These are phyloP conservation scores for Meripilus lineatus DNA, from an alignment of 1,284 basidiomycete genomes.

Conservation along the genomic window DNA sequence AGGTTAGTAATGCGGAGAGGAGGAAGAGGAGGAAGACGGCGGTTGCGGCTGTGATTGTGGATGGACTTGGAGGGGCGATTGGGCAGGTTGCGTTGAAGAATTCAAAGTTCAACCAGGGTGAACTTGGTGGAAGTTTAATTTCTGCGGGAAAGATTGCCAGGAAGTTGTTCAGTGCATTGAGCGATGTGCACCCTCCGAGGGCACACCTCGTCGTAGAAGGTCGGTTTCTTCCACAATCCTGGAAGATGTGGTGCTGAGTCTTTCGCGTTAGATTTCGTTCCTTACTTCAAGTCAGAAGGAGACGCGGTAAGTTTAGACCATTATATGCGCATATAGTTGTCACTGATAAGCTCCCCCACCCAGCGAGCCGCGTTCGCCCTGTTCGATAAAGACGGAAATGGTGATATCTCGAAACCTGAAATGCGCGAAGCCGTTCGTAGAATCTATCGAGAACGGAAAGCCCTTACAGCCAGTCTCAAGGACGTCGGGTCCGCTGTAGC, in stretches of 20 bases:
- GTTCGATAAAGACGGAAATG: conserved; percentile 83
- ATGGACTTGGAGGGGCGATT: conserved; percentile 65
- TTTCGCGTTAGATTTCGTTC: conserved; percentile 53
- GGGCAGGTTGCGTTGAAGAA: conserved; percentile 69
- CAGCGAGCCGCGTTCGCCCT: conserved; percentile 69
- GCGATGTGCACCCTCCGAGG: conserved; percentile 52
- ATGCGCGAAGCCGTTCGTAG: conserved; percentile 84
- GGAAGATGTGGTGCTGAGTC: background rate
- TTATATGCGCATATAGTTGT: background rate
- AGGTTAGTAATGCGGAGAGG: conserved; percentile 25
- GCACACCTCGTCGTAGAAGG: conserved; percentile 64
- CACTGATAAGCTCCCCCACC: background rate
- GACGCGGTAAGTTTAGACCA: conserved; percentile 63
- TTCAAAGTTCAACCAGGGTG: conserved; percentile 54
- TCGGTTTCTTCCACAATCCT: conserved; percentile 1
- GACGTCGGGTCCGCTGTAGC: conserved; percentile 69
- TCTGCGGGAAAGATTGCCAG: conserved; percentile 72
- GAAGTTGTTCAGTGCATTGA: conserved; percentile 69
- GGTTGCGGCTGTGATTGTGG: conserved; percentile 62
- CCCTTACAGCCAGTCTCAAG: conserved; percentile 65
- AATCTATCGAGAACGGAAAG: conserved; percentile 77
- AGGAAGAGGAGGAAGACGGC: conserved; percentile 45
- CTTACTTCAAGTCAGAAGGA: conserved; percentile 68
- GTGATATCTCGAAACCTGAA: conserved; percentile 75
- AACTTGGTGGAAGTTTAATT: conserved; percentile 51